phyloP scores from a whole-genome alignment of 2,329 filamentous ascomycete genomes.

The Alternaria ventricosa region DNA sequence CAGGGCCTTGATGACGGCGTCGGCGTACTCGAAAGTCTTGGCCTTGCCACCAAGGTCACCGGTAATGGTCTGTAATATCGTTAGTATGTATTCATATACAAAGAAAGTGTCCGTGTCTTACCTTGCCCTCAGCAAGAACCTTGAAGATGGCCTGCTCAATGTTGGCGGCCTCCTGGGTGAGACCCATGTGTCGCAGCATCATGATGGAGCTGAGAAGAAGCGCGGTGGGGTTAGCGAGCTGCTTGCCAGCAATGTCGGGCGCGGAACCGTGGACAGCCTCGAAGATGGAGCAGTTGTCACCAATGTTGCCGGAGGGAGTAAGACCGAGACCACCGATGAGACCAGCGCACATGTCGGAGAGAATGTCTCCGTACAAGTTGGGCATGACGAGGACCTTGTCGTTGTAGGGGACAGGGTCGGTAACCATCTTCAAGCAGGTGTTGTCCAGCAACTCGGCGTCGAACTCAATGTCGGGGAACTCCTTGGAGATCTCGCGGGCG shows the following conservation, averaged over 20 bases:
- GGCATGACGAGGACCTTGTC: slow-evolving; percentile 98
- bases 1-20: slow-evolving; percentile 80
- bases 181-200: slow-evolving; percentile 99
- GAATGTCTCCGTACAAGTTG: slow-evolving; percentile 99
- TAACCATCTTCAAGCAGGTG: slow-evolving; percentile 98
- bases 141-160: slow-evolving; percentile 97
- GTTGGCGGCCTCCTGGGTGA: slow-evolving; percentile 80
- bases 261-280: slow-evolving; percentile 98
- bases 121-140: slow-evolving; percentile 94
- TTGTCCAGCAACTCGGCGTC: slow-evolving; percentile 98
- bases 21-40: slow-evolving; percentile 93
- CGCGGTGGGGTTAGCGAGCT: slow-evolving; percentile 94
- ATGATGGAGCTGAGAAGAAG: slow-evolving; percentile 96
- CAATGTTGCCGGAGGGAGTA: slow-evolving; percentile 97
- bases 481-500: slow-evolving; percentile 85
- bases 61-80: slow-evolving; percentile 69
- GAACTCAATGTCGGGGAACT: slow-evolving; percentile 95
- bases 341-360: slow-evolving; percentile 99
- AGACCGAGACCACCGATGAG: slow-evolving; percentile 97
- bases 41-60: slow-evolving; percentile 95
- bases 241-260: slow-evolving; percentile 95
- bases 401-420: slow-evolving; percentile 94
- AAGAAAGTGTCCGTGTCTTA: slow-evolving; percentile 42
- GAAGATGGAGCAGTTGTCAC: slow-evolving; percentile 99
- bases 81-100: slow-evolving; percentile 16